Conservation (phyloP, 2,329 filamentous ascomycete genomes). For the Talaromyces sp. region DNA sequence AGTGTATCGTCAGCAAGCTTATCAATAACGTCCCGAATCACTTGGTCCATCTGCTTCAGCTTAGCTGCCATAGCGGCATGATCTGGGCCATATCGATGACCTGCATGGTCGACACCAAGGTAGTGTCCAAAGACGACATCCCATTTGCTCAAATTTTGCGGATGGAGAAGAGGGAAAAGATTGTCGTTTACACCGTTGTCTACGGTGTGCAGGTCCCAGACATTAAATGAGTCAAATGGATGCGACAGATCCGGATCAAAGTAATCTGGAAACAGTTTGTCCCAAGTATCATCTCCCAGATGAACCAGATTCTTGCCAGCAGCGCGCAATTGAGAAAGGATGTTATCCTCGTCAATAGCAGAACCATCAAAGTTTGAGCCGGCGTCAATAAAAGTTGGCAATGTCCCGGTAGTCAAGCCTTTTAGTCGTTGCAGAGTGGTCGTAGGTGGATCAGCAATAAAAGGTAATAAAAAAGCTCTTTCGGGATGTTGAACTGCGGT, state of each 20-base stretch:
- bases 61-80: conserved; percentile 91
- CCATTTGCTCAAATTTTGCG: conserved; percentile 68
- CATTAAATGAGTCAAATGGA: conserved; percentile 95
- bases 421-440: conserved; percentile 89
- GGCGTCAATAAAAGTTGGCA: conserved; percentile 90
- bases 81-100: conserved; percentile 90
- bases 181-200: conserved; percentile 93
- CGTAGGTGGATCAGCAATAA: conserved; percentile 95
- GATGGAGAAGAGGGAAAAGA: conserved; percentile 70
- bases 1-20: conserved; percentile 80
- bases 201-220: conserved; percentile 95
- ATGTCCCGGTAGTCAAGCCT: conserved; percentile 87
- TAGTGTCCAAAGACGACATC: conserved; percentile 94
- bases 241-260: conserved; percentile 83
- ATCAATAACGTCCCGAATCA: conserved; percentile 69
- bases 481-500: conserved; percentile 69
- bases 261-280: conserved; percentile 85
- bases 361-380: conserved; percentile 95
- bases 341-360: conserved; percentile 88
- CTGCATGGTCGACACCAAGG: conserved; percentile 93
- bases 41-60: conserved; percentile 81
- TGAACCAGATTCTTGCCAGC: conserved; percentile 79
- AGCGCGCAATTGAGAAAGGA: conserved; percentile 62
- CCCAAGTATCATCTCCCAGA: conserved; percentile 97
- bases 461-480: conserved; percentile 86